These are phyloP conservation scores for Naganishia vishniacii DNA, from an alignment of 768 basidiomycete species.

Conservation along the genomic window DNA sequence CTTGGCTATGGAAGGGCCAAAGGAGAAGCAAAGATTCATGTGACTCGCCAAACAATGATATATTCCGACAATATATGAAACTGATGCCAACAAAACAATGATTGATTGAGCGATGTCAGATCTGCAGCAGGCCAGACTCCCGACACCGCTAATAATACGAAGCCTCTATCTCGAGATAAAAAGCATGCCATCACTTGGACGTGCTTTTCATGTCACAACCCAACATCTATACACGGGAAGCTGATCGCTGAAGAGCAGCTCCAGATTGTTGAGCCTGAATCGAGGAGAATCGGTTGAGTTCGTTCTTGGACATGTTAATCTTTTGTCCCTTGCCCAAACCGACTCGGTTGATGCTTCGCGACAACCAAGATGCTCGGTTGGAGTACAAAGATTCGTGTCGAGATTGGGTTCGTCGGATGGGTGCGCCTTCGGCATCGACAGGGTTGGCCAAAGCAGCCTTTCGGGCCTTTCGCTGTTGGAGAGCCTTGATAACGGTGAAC, in stretches of 20 bases:
- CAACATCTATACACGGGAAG: conserved; percentile 32
- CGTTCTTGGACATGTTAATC: conserved; percentile 51
- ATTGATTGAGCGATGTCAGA: neutral
- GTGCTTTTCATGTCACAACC: conserved; percentile 18
- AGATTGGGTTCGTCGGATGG: conserved; percentile 78
- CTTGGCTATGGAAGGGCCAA: too few relatives aligned
- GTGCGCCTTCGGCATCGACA: conserved; percentile 58
- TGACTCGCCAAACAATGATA: conserved; percentile 14
- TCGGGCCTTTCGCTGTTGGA: conserved; percentile 59
- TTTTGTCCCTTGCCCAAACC: conserved; percentile 65
- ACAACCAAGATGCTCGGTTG: conserved; percentile 90
- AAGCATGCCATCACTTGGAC: conserved; percentile 4
- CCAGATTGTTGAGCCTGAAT: conserved; percentile 49
- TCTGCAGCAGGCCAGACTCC: conserved; percentile 15
- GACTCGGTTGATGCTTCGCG: conserved; percentile 77
- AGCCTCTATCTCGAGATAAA: conserved; percentile 19
- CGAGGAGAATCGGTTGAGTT: conserved; percentile 42
- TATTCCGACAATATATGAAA: conserved; percentile 9
- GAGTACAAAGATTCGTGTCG: conserved; percentile 91
- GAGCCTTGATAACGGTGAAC: conserved; percentile 76
- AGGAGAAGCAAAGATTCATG: neutral
- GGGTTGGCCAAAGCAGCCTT: conserved; percentile 48
- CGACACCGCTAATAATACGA: conserved; percentile 5
- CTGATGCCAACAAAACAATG: conserved; percentile 17
- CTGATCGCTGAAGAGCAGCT: conserved; percentile 45